Evolutionary conservation across 805 yeast species (phyloP).

Genomic region (Groenewaldozyma salmanticensis): DNA sequence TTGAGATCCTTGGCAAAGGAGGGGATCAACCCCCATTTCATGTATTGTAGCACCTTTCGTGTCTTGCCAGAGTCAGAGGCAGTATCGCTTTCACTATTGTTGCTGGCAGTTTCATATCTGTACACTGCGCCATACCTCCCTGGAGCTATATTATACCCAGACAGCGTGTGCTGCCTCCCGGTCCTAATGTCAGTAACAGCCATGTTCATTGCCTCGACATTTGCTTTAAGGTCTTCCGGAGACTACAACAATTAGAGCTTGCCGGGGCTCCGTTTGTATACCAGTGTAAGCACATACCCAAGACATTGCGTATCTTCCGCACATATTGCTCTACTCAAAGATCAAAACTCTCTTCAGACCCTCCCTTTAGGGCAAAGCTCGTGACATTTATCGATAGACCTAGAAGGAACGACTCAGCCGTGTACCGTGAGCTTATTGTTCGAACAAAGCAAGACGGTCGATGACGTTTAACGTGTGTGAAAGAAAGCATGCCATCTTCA

Average conservation of each 20-base stretch:
- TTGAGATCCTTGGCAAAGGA: constrained; percentile 19
- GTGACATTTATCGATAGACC: no score
- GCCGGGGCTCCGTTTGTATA: not conserved
- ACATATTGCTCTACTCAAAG: no score
- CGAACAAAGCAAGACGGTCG: no score
- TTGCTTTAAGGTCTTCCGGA: constrained; percentile 11
- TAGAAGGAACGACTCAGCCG: no score
- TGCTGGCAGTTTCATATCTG: constrained; percentile 6
- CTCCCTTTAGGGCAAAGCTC: no score
- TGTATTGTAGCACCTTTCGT: constrained; percentile 35
- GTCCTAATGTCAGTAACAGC: constrained; percentile 15
- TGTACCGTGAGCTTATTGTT: no score
- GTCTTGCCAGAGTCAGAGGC: no score
- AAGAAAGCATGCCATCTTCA: no score
- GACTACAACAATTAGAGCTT: not conserved
- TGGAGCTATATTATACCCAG: constrained; percentile 19
- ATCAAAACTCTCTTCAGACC: no score
- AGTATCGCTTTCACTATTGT: constrained; percentile 3
- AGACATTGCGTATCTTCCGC: constrained; percentile 46
- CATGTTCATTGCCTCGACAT: constrained; percentile 10
- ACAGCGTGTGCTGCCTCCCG: constrained; percentile 16
- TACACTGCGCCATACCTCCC: constrained; percentile 18
- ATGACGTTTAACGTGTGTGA: no score
- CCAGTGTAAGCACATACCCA: constrained; percentile 6
- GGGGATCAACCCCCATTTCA: constrained; percentile 81